Percentiles rank a stretch among this genome's conserved stretches.
Conservation (phyloP, 768 basidiomycete genomes). For the Epithele typhae region DNA sequence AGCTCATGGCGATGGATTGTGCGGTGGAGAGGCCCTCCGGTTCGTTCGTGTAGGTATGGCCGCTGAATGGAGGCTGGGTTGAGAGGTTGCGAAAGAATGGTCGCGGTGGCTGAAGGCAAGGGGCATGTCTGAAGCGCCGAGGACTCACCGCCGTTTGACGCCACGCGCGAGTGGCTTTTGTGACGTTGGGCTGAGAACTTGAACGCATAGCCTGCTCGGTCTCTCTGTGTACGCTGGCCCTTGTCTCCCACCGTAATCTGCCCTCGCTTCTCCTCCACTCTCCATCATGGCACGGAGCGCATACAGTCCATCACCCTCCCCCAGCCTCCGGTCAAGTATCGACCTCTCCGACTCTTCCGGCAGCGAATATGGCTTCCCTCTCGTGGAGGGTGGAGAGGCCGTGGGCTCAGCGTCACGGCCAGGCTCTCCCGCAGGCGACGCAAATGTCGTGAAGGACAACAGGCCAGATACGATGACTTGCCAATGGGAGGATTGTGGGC, state of each 20-base stretch:
- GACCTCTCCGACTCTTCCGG: slow-evolving; percentile 23
- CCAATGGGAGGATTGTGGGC: slow-evolving; percentile 79
- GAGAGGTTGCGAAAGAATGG: too few species aligned
- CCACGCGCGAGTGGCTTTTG: too few species aligned
- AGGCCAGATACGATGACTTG: slow-evolving; percentile 65
- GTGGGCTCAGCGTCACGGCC: slow-evolving; percentile 34
- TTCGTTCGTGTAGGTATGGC: background rate
- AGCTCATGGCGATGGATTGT: slow-evolving; percentile 16
- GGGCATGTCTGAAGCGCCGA: too few species aligned
- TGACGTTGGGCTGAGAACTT: too few species aligned
- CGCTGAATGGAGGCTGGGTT: background rate
- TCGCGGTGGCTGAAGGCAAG: too few species aligned
- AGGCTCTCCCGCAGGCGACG: slow-evolving; percentile 31
- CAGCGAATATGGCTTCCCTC: slow-evolving; percentile 13
- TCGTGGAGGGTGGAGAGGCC: slow-evolving; percentile 12
- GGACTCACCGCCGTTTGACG: too few species aligned
- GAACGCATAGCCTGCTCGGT: too few species aligned
- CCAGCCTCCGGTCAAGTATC: slow-evolving; percentile 25
- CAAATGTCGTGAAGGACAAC: slow-evolving; percentile 17
- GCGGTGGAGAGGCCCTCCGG: background rate
- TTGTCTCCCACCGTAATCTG: too few species aligned
- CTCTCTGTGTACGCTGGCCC: too few species aligned
- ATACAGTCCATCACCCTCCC: slow-evolving; percentile 35
- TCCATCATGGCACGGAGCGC: slow-evolving; percentile 31
- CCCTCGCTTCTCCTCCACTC: too few species aligned